These are phyloP conservation scores for Fusarium oligoseptatum DNA, from an alignment of 2,329 filamentous ascomycete genomes.

Conservation along the genomic window DNA sequence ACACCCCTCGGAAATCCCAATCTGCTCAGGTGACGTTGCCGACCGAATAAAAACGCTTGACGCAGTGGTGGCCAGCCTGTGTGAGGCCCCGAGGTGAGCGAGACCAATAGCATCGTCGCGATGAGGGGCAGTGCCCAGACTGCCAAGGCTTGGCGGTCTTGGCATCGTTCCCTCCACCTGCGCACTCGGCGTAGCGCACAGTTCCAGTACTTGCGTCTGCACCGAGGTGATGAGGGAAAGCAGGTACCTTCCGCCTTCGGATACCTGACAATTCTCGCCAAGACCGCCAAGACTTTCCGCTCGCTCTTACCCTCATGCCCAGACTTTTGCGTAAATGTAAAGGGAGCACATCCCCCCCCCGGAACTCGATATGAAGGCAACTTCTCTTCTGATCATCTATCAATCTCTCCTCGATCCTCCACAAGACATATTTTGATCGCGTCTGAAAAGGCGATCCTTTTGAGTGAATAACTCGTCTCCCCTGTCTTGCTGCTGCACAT, in stretches of 20 bases:
- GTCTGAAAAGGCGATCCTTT: background rate
- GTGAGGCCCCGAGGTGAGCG: slow-evolving; percentile 43
- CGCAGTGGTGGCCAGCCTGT: slow-evolving; percentile 48
- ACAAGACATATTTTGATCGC: slow-evolving; percentile 3
- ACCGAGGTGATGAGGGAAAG: rapidly evolving
- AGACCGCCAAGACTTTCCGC: slow-evolving; percentile 56
- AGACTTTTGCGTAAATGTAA: slow-evolving; percentile 54
- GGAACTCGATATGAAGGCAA: slow-evolving; percentile 38
- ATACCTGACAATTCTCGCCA: slow-evolving; percentile 45
- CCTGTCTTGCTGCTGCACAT: background rate
- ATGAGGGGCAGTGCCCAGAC: slow-evolving; percentile 54
- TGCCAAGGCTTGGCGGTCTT: slow-evolving; percentile 57
- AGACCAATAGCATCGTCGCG: slow-evolving; percentile 49
- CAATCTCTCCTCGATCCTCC: slow-evolving; percentile 12
- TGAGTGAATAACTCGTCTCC: background rate
- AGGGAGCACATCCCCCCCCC: slow-evolving; percentile 50
- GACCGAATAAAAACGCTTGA: slow-evolving; percentile 48
- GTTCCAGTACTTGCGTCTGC: slow-evolving; percentile 19
- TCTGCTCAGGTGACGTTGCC: slow-evolving; percentile 47
- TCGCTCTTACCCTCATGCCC: slow-evolving; percentile 53
- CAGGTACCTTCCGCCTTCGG: slow-evolving; percentile 15
- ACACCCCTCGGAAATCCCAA: slow-evolving; percentile 23
- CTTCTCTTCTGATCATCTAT: slow-evolving; percentile 43
- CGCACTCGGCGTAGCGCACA: slow-evolving; percentile 28
- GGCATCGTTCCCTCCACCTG: slow-evolving; percentile 50